Base-by-base conservation (phyloP, 805 yeast genomes). In the Yarrowia keelungensis region DNA sequence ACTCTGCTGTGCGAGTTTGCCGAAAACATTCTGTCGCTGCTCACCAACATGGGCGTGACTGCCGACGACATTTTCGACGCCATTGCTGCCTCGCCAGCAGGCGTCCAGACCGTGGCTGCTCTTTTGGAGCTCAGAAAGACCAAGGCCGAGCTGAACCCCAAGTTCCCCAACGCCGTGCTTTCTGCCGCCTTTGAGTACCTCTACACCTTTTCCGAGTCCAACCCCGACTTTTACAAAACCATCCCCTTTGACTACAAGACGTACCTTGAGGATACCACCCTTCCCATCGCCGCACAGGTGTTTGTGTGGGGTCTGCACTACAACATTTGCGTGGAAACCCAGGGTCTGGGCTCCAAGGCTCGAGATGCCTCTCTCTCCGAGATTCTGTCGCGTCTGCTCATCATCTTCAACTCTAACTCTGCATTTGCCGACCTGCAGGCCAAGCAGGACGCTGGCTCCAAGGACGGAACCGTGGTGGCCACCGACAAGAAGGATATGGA, bases 1-100 rank as follows among this genome's bases (percentile, higher is more conserved):
- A 51, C 68, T n/a, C 43, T 65, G 35, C 51, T 65, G 51, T 43
- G 50, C 72, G 94, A 89, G 72, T 88, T 85, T 73, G 81, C 88
- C 4, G 97, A 92, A 72, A 91, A 91, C 75, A 74, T 92, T 26
- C 74, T 91, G 41, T 88, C 95, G 0, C 81, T 92, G 68, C 77
- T 88, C 8, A 86, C 88, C 19, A 89, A 89, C 0, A 80, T 92
- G 59, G 86, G 89, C 22, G 85, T 87, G 73, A 84, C 88, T 12
- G 84, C 89, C 9, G 88, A 86, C 32, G 87, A 83, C n/a, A 83
- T 90, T n/a, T 82, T 86, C 64, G 80, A 81, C 35, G 78, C 80
- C 5, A 71, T 84, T 8, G 69, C 80, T 39, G 66, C 71, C 0
- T 73, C 72, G 26, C 59, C 75, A 8, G 73, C 77, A 7, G 71